Base-by-base conservation (phyloP, 805 yeast genomes). In the Zygosaccharomyces rouxii region DNA sequence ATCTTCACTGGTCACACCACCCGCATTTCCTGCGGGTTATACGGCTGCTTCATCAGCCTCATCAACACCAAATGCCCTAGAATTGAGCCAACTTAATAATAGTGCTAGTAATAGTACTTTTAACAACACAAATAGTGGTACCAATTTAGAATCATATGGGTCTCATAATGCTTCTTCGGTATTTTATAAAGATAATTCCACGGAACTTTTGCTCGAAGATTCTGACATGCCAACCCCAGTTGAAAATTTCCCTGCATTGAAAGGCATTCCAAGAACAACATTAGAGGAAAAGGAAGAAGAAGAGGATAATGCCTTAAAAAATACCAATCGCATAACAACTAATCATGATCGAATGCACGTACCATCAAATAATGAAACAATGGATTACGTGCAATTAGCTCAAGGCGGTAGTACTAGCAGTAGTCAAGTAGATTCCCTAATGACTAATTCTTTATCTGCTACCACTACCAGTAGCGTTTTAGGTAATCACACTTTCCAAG, bases 361-460 rank as follows among this genome's bases (percentile, higher is more conserved):
- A 11, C 47, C 26, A 10, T 25, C 31, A 16, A 40, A 23, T 16
- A 39, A 21, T 30, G 56, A 48, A 13, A 42, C 42, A 30, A 10
- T 45, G 30, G 54, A 51, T 16, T 33, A 25, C 42, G 42, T 22
- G 26, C 37, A 47, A 28, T 33, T 56, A 18, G 53, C 55, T 21
- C 55, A 52, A 35, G 58, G 54, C 7, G 49, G 54, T 11, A 53
- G 57, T 31, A 47, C 58, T 10, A 52, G 57, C 18, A 60, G 66
- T 48, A 60, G 61, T 29, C 58, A 56, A 11, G 47, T 58, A 35
- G 63, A 57, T 18, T 62, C 64, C 1, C 23, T 59, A 13, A 52
- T 60, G 55, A 55, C 58, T 2, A 59, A 50, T 38, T 60, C 66
- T 3, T 48, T 56, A 7, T 57, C 61, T 7, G 58, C 64, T 3